phyloP scores from a whole-genome alignment of 2,329 filamentous ascomycete genomes.

The Pochonia chlamydosporia region DNA sequence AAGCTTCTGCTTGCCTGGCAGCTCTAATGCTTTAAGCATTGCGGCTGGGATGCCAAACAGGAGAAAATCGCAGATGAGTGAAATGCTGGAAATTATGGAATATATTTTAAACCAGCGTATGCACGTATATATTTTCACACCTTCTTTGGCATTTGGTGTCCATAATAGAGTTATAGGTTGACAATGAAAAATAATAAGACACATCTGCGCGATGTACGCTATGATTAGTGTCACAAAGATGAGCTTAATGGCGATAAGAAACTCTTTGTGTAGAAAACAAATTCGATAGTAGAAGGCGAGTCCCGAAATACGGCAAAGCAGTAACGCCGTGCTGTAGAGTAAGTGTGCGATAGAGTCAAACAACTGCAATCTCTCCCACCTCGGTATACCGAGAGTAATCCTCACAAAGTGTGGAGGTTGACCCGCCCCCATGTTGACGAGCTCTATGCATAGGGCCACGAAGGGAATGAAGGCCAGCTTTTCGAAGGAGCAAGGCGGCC shows the following conservation, averaged over 20 bases:
- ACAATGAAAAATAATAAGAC: constrained; percentile 6
- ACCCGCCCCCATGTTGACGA: not conserved
- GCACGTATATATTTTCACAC: not conserved
- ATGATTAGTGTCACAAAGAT: not conserved
- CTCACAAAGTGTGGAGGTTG: not conserved
- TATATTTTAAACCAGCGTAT: not conserved
- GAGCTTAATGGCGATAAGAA: constrained; percentile 2
- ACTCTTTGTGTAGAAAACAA: constrained; percentile 1
- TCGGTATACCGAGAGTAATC: not conserved
- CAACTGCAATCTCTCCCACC: not conserved
- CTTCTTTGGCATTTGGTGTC: not conserved
- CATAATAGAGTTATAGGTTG: constrained; percentile 1
- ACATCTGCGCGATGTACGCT: constrained; percentile 4
- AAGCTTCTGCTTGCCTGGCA: constrained; percentile 4
- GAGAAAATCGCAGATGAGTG: constrained; percentile 2
- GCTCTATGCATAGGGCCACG: not conserved
- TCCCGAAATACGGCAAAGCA: constrained; percentile 5
- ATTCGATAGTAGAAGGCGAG: constrained; percentile 8
- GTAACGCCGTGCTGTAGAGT: constrained; percentile 3
- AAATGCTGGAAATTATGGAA: not conserved
- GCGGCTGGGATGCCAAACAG: constrained; percentile 5
- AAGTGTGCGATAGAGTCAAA: constrained; percentile 2
- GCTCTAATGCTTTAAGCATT: constrained; percentile 3
- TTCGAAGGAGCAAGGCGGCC: too few species aligned
- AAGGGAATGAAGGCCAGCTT: not conserved